Evolutionary conservation across 1,139 yeast genomes (phyloP).

Genomic region (Magnusiomyces sp.): DNA sequence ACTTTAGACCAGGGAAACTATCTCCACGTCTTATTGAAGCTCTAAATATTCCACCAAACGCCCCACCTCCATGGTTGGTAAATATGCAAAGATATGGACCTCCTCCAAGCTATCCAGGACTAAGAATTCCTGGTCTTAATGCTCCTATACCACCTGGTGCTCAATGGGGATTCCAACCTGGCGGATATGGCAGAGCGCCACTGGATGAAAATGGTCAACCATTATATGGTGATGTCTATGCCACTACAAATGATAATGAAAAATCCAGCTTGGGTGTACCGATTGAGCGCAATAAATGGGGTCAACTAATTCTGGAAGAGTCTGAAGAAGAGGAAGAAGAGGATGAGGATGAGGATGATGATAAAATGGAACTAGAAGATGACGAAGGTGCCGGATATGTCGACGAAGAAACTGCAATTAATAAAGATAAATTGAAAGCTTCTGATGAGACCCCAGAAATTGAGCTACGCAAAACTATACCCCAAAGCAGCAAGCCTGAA

Average conservation of each 20-base stretch:
- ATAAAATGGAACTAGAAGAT: constrained; percentile 24
- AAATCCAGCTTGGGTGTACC: constrained; percentile 36
- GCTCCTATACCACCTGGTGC: constrained; percentile 35
- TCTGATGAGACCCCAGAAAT: constrained; percentile 13
- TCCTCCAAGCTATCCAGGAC: constrained; percentile 73
- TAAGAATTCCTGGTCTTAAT: constrained; percentile 50
- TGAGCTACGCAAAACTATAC: constrained; percentile 12
- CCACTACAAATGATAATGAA: constrained; percentile 21
- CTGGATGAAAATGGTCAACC: constrained; percentile 30
- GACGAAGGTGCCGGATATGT: constrained; percentile 22
- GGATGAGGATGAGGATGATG: constrained; percentile 26
- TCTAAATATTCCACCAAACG: constrained; percentile 55
- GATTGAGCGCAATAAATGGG: constrained; percentile 31
- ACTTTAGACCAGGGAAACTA: constrained; percentile 60
- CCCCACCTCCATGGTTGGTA: constrained; percentile 75
- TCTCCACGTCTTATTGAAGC: constrained; percentile 56
- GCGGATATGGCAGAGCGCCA: constrained; percentile 38
- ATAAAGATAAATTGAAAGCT: constrained; percentile 12
- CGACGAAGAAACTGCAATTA: constrained; percentile 24
- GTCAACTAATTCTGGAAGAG: constrained; percentile 27
- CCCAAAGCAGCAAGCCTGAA: constrained; percentile 1
- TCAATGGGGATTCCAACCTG: constrained; percentile 35
- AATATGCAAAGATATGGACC: constrained; percentile 67
- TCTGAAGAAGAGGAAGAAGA: constrained; percentile 29
- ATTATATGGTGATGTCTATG: constrained; percentile 32